Evolutionary conservation across 352 stramenopile genomes (phyloP), one percentile per base, ranked within the genome.

Genomic region (Phytophthora cactorum): DNA sequence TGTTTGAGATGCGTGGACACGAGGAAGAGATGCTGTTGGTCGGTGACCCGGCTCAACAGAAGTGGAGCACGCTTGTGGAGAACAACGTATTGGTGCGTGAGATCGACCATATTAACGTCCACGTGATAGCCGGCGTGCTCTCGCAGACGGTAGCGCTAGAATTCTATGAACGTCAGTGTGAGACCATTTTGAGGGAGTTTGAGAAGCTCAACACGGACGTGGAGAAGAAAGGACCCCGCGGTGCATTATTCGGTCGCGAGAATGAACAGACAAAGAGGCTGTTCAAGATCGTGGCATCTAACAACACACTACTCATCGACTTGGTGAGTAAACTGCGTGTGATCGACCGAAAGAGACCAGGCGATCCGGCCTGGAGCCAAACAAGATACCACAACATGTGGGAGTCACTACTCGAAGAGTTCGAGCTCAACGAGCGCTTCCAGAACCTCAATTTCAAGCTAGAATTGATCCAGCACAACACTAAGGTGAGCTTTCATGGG

Each of bases 391-490:
- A 98, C 76, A 90, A 86, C 46, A 92, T 95, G 84, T 95, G 87
- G 87, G 87, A 95, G 65, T 91, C 82, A 49, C 78, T 95, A 9
- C 72, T 93, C 25, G 85, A 96, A 62, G 93, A 98, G 68, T 98
- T 98, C 64, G 95, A 98, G 79, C 95, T 98, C 50, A 90, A 97
- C 61, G 86, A 95, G 59, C 89, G 95, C 61, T 98, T 98, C 73
- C 92, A 98, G 73, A 97, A 98, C 58, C 90, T 99, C 61, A 97
- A 99, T 78, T 98, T 98, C 63, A 99, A 99, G 75, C 83, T 98
- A 17, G 95, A 98, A 74, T 77, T 99, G 38, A 98, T 99, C 67
- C 95, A 99, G 73, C 90, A 98, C 77, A 99, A 99, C 84, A 98
- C 96, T 45, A 99, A 99, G 83, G 87, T 94, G 77, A 25, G 73